Evolutionary conservation across 805 yeast species (phyloP).

Genomic region (Tetrapisispora nanseiensis): DNA sequence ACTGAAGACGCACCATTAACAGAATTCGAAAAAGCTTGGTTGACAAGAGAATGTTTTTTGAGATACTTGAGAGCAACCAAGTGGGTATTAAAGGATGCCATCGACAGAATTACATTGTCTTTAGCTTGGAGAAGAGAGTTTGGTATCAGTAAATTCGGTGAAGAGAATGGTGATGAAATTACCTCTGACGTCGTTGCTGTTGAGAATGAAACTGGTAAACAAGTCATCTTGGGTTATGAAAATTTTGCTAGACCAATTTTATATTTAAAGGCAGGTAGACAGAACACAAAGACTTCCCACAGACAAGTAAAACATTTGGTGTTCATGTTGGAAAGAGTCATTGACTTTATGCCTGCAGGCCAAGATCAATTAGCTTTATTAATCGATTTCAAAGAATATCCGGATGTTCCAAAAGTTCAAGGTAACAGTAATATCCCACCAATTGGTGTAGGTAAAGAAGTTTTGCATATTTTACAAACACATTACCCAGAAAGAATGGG

Average conservation of each 20-base stretch:
- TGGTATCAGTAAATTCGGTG: slow-evolving; percentile 48
- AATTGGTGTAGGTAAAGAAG: slow-evolving; percentile 79
- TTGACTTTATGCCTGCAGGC: slow-evolving; percentile 92
- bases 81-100: slow-evolving; percentile 69
- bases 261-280: slow-evolving; percentile 88
- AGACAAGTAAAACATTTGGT: slow-evolving; percentile 96
- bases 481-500: slow-evolving; percentile 98
- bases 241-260: slow-evolving; percentile 85
- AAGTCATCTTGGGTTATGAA: slow-evolving; percentile 84
- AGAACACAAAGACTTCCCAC: slow-evolving; percentile 82
- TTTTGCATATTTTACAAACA: slow-evolving; percentile 83
- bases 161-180: slow-evolving; percentile 38
- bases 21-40: slow-evolving; percentile 74
- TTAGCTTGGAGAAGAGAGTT: slow-evolving; percentile 91
- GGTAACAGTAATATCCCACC: slow-evolving; percentile 74
- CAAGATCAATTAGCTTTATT: slow-evolving; percentile 88
- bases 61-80: slow-evolving; percentile 90
- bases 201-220: slow-evolving; percentile 89
- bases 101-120: slow-evolving; percentile 63
- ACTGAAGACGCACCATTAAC: slow-evolving; percentile 21
- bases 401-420: slow-evolving; percentile 43
- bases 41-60: slow-evolving; percentile 81
- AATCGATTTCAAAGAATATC: slow-evolving; percentile 81
- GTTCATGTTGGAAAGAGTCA: slow-evolving; percentile 82
- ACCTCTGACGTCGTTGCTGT: slow-evolving; percentile 44